Base-by-base conservation (phyloP, 2,329 filamentous ascomycete species). In the Helminthosporium solani region DNA sequence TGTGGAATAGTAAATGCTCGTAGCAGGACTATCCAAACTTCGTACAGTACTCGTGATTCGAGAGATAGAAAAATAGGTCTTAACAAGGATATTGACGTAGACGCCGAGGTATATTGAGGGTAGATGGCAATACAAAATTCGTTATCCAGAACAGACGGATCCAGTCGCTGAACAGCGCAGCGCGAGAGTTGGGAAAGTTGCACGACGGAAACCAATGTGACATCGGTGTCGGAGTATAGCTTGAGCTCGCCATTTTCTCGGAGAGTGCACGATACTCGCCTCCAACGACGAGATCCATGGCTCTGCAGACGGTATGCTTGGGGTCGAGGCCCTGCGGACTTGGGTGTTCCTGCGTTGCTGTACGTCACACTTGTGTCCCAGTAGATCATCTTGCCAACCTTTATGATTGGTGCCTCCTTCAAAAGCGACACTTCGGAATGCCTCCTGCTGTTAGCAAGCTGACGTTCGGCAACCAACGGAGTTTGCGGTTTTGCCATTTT, bases 51-150 rank as follows among this genome's bases (percentile, higher is more conserved):
- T 33, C 91, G 82, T 20, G 83, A 91, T 57, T 97, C 92, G 35
- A 96, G 73, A 3, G 89, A 87, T 27, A 99, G 77, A 65, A 95
- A 96, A 28, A 97, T 85, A 0, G 94, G 92, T n/a, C 88, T 84
- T 48, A 90, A 85, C 21, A 92, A 81, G 6, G 87, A 86, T 45
- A 92, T 77, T 15, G 86, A 81, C 2, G 83, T 86, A 1, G 88
- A 81, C 16, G 83, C 83, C 8, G 87, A 79, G 1, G 89, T 85
- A 70, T 99, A 97, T 52, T 92, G 91, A 14, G 94, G 92, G 63
- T 96, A 96, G 37, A 99, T 92, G 42, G 89, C 91, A 53, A 99
- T 88, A 73, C 91, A 97, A 64, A 88, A 94, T 49, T 96, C 90
- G 67, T 94, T 88, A 54, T 95, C 90, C 33, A 99, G 73, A 7